Evolutionary conservation across 202 grass and related monocot genomes (phyloP).

Genomic region (Tripidium arundinaceum): DNA sequence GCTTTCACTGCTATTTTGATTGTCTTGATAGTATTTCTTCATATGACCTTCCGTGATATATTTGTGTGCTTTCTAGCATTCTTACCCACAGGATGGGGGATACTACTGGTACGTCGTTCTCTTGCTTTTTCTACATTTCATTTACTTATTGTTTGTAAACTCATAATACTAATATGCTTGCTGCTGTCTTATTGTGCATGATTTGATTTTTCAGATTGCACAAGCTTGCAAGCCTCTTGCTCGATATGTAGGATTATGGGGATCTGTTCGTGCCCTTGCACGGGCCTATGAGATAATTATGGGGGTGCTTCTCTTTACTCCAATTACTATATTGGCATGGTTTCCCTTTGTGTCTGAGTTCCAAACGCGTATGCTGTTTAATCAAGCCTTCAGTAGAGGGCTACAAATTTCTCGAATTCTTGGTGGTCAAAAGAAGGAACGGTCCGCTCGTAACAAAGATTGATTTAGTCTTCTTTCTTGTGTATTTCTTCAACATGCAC

Average conservation of each 20-base stretch:
- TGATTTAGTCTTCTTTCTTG: constrained; percentile 17
- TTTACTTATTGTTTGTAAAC: background rate
- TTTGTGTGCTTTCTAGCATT: constrained; percentile 75
- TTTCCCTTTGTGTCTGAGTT: constrained; percentile 90
- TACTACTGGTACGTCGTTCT: constrained; percentile 57
- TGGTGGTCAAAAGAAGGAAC: constrained; percentile 69
- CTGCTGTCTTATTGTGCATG: background rate
- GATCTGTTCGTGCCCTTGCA: constrained; percentile 75
- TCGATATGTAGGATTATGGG: constrained; percentile 52
- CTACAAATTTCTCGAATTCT: constrained; percentile 92
- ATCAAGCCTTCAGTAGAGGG: constrained; percentile 89
- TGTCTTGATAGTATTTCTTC: constrained; percentile 59
- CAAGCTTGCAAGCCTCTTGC: constrained; percentile 60
- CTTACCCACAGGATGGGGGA: constrained; percentile 85
- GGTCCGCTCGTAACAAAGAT: constrained; percentile 52
- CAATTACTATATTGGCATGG: constrained; percentile 76
- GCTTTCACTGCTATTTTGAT: constrained; percentile 59
- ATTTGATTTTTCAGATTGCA: constrained; percentile 59
- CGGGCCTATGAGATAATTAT: constrained; percentile 81
- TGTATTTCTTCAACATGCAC: background rate
- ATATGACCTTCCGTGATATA: constrained; percentile 75
- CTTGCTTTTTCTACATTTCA: constrained; percentile 13
- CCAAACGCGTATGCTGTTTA: constrained; percentile 91
- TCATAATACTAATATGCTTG: background rate
- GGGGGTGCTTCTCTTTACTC: constrained; percentile 72